Base-by-base conservation (phyloP, 2,329 filamentous ascomycete genomes). In the Fusarium sp. region DNA sequence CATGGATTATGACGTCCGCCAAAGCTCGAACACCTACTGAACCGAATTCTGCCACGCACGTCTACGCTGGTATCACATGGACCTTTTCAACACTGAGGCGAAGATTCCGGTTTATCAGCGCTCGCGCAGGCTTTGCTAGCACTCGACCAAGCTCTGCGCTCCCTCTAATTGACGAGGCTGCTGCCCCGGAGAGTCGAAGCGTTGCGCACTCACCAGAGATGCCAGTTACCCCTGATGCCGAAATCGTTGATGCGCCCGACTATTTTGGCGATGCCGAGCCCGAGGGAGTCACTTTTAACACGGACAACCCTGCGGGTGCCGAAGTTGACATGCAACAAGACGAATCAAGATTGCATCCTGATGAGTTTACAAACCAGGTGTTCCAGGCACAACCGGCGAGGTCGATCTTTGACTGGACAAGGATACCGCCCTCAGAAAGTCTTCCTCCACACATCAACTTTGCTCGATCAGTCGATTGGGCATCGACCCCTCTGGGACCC, bases 361-460 rank as follows among this genome's bases (percentile, higher is more conserved):
- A 82, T 46, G 81, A 81, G 20, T 82, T 82, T 33, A 81, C 81
- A 13, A 81, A 82, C 38, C 74, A 81, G 49, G 79, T 82, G 3
- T 75, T 81, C n/a, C 76, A 77, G 62, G 76, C 77, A 4, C 76
- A 78, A 18, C 75, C 78, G 14, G 64, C 76, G 23, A 77, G 74
- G 70, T 82, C 85, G 11, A 91, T 88, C 31, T 95, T 94, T 75
- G 93, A 96, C 78, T 96, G 93, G 93, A 96, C 92, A 4, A 85
- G 88, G 58, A 83, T 95, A 53, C 87, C 90, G 1, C 56, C 90
- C 11, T 86, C 86, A 4, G 81, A 88, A 13, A 85, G 84, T 25
- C 83, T 94, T 40, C 90, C 91, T 2, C 80, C 84, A 8, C 92
- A 96, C 75, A 90, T 95, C 50, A 87, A 85, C 58, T 92, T 95